phyloP scores from a whole-genome alignment of 2,329 filamentous ascomycete genomes.

The Fusarium stilboides region DNA sequence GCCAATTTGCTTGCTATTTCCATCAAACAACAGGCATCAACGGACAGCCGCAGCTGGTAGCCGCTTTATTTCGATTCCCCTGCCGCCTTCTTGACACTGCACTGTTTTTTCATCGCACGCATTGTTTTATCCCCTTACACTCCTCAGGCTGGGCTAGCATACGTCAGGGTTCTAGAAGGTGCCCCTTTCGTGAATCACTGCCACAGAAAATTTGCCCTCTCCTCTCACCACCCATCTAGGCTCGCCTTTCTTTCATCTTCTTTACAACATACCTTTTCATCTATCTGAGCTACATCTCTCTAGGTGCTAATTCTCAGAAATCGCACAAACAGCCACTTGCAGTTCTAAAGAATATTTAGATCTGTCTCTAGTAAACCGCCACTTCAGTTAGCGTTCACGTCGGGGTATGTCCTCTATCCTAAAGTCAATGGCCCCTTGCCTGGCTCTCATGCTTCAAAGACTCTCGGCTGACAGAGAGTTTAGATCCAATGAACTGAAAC shows the following conservation, averaged over 20 bases:
- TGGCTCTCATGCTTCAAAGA: too few relatives aligned
- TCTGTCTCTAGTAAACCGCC: neutral
- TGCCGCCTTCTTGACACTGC: neutral
- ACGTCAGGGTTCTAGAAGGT: neutral
- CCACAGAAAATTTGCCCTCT: neutral
- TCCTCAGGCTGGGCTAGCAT: neutral
- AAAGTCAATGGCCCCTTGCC: neutral
- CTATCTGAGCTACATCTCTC: neutral
- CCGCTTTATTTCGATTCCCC: neutral
- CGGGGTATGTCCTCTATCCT: neutral
- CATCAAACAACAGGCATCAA: conserved; percentile 10
- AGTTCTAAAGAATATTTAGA: neutral
- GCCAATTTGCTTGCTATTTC: neutral
- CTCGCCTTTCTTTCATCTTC: neutral
- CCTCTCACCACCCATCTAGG: neutral
- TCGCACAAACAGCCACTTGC: neutral
- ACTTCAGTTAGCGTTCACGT: neutral
- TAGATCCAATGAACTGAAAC: neutral
- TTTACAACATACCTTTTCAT: neutral
- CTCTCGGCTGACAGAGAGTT: neutral
- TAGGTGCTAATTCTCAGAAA: neutral
- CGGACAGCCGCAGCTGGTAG: conserved; percentile 15
- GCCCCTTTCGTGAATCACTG: conserved; percentile 30
- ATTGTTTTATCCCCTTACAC: neutral
- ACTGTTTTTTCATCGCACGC: neutral